Evolutionary conservation across 2,329 filamentous ascomycete species (phyloP).

Genomic region (Pseudogymnoascus sp.): DNA sequence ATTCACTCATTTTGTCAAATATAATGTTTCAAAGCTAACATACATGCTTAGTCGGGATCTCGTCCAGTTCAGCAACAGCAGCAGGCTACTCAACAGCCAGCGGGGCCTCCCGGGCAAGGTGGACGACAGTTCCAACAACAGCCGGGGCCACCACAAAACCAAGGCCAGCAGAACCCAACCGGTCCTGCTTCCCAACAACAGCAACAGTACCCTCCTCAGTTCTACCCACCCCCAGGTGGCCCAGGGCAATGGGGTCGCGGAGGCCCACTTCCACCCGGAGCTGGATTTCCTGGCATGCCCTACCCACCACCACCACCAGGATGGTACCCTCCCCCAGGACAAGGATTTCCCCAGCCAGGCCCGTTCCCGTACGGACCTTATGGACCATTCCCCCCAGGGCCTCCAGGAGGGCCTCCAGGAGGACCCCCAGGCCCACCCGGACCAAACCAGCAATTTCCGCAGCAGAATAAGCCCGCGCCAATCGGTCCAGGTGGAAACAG

Average conservation of each 20-base stretch:
- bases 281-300: conserved; percentile 66
- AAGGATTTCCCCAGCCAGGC: conserved; percentile 44
- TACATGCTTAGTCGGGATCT: conserved; percentile 1
- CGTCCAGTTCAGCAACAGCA: conserved; percentile 1
- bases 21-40: neutral
- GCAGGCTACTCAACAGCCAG: conserved; percentile 17
- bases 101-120: conserved; percentile 9
- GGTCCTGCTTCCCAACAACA: conserved; percentile 20
- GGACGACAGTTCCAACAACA: conserved; percentile 16
- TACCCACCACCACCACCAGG: conserved; percentile 59
- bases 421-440: neutral
- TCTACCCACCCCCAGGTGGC: conserved; percentile 30
- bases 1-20: neutral
- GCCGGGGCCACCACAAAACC: conserved; percentile 17
- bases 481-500: conserved; percentile 46
- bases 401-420: conserved; percentile 20
- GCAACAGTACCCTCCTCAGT: conserved; percentile 36
- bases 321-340: conserved; percentile 59
- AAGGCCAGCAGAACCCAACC: conserved; percentile 16
- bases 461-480: conserved; percentile 38
- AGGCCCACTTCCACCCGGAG: conserved; percentile 45
- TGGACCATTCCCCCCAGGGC: conserved; percentile 56
- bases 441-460: conserved; percentile 26
- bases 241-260: conserved; percentile 48
- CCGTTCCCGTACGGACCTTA: conserved; percentile 41